Evolutionary conservation across 1,284 basidiomycete genomes (phyloP), one percentile per base, ranked within the genome.

Genomic region (Amylostereum areolatum): DNA sequence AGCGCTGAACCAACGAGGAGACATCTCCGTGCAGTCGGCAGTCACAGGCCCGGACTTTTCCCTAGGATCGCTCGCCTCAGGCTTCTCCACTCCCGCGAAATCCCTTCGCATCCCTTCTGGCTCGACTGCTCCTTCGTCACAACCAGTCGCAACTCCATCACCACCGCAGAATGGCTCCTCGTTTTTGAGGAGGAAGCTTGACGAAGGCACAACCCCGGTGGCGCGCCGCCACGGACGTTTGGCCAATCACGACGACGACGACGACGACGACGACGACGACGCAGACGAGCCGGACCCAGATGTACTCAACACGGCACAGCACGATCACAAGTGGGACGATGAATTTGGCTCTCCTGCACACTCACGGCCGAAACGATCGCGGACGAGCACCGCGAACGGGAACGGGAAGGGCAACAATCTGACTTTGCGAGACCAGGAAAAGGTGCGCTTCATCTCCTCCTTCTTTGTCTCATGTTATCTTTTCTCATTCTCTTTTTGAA

Each of bases 371-470:
- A 70, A 71, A 61, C 65, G 67, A 47, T 57, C 67, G 5, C 66
- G 75, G 52, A 67, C 70, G n/a, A 71, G 68, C 34, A 69, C 70
- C 27, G 57, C 64, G 11, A 68, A 69, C 8, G 69, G 72, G 35
- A 88, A 87, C 62, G 69, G 72, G 35, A 88, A 87, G 62, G 80
- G 77, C 1, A 77, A 73, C 2, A 82, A 88, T 28, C 72, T 96
- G 57, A 95, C 93, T 0, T 73, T 97, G 11, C 77, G 92, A 7
- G 94, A 97, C 65, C 94, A 97, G 65, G 93, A 97, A 69, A 94
- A 97, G 80, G 93, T 92, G 59, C 50, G 77, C 67, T 11, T 49
- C 42, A 30, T 39, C 3, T 33, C 44, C 49, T 31, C 36, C 36
- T 40, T 31, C 2, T 33, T 49, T 8, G 31, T 24, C 43, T 39